Percentiles rank a stretch among this genome's conserved stretches.
These are phyloP conservation scores for Moricandia arvensis DNA, from an alignment of 345 rosid species.

Conservation along the genomic window DNA sequence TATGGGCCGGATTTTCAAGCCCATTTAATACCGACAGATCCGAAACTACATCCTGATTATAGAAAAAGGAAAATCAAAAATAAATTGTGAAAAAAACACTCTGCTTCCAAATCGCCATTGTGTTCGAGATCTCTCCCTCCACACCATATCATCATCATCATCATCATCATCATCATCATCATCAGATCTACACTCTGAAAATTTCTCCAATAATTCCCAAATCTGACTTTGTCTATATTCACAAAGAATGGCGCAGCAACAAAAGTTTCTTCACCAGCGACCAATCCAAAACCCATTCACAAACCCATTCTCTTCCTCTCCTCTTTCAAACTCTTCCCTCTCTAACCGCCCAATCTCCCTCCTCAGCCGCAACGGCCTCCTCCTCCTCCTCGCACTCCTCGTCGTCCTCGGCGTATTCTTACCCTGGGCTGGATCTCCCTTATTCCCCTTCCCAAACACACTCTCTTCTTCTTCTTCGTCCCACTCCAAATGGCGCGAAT, in stretches of 20 bases:
- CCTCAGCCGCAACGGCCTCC: constrained; percentile 57
- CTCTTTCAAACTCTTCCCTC: too few species aligned
- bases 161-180: not conserved
- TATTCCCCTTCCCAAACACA: constrained; percentile 35
- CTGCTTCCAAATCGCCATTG: not conserved
- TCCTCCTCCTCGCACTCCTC: constrained; percentile 56
- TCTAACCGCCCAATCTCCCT: constrained; percentile 52
- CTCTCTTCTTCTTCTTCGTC: constrained; percentile 27
- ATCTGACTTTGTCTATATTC: too few species aligned
- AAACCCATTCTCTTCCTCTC: constrained; percentile 51
- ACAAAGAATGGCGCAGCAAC: constrained; percentile 54
- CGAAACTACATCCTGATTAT: not conserved
- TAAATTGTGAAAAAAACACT: not conserved
- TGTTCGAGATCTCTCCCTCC: not conserved
- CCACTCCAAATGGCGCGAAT: constrained; percentile 62
- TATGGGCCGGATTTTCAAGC: not conserved
- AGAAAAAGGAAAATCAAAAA: not conserved
- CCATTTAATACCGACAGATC: not conserved
- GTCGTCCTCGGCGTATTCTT: constrained; percentile 67
- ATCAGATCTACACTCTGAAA: constrained; percentile 27
- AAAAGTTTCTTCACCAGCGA: constrained; percentile 66
- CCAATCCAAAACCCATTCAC: constrained; percentile 53
- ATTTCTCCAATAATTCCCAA: too few species aligned
- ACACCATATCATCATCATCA: not conserved
- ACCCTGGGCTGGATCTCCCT: constrained; percentile 69